These are phyloP conservation scores for Hibiscus tridactylites DNA, from an alignment of 345 rosid genomes.

Conservation along the genomic window DNA sequence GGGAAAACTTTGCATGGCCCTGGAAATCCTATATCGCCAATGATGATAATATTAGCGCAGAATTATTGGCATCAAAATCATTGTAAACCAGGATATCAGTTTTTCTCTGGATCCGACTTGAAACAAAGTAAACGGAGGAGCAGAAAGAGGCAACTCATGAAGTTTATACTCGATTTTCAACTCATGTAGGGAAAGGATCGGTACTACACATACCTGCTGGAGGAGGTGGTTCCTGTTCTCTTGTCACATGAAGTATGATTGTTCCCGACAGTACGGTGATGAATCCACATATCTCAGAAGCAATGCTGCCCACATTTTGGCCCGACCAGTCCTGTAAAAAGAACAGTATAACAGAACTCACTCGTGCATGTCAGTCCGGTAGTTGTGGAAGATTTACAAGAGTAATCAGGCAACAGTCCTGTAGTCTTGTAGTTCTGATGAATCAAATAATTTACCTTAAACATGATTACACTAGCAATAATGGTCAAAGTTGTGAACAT, in stretches of 20 bases:
- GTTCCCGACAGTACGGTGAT: constrained; percentile 85
- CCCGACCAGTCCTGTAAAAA: constrained; percentile 79
- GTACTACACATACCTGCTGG: constrained; percentile 36
- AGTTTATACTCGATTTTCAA: neutral
- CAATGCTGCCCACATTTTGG: constrained; percentile 60
- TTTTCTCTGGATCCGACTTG: no score
- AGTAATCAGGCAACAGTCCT: neutral
- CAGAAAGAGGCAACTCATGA: neutral
- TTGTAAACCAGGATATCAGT: no score
- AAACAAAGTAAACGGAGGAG: neutral
- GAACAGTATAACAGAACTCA: constrained; percentile 2
- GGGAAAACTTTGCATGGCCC: neutral
- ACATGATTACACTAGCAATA: constrained; percentile 79
- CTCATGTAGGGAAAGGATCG: neutral
- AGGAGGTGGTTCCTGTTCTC: constrained; percentile 60
- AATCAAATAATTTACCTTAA: constrained; percentile 43
- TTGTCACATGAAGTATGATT: constrained; percentile 69
- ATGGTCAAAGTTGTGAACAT: constrained; percentile 88
- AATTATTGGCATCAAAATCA: no score
- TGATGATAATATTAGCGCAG: no score
- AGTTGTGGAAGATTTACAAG: neutral
- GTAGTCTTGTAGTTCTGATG: constrained; percentile 4
- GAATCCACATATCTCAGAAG: constrained; percentile 88
- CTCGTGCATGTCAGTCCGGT: neutral
- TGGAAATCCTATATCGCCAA: no score